Conservation (phyloP, 306 rosid species). For the Cucumis hystrix region DNA sequence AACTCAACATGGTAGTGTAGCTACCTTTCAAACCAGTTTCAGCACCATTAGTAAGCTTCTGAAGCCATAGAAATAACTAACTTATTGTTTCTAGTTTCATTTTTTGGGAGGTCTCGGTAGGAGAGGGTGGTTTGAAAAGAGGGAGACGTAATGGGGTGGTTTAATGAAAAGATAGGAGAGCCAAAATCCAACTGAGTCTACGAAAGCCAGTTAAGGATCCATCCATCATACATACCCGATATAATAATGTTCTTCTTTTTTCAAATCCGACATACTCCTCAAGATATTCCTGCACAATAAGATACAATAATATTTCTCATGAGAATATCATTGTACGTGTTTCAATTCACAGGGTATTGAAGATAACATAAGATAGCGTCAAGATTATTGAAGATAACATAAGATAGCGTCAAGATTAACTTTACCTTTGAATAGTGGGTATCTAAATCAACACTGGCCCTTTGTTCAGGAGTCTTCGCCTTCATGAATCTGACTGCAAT, state of each 20-base stretch:
- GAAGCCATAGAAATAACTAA: not conserved
- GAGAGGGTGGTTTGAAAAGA: not conserved
- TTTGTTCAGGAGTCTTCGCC: constrained; percentile 90
- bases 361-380: constrained; percentile 4
- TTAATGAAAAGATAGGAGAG: not conserved
- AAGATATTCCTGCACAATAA: constrained; percentile 69
- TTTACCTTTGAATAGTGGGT: constrained; percentile 82
- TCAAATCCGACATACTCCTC: constrained; percentile 64
- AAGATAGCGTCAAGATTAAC: constrained; percentile 10
- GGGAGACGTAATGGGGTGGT: not conserved
- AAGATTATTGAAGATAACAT: not conserved
- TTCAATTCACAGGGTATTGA: not conserved
- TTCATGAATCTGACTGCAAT: constrained; percentile 71
- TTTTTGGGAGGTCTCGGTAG: not conserved
- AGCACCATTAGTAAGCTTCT: not conserved
- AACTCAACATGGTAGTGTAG: not conserved
- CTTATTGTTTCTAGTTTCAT: not conserved
- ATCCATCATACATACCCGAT: constrained; percentile 39
- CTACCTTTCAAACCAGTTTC: not conserved
- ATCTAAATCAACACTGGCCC: constrained; percentile 97
- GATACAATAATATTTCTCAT: not conserved
- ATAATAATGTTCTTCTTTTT: constrained; percentile 57
- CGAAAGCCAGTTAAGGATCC: not conserved
- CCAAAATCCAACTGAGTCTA: not conserved
- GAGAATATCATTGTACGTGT: not conserved